Evolutionary conservation across 2,329 filamentous ascomycete genomes (phyloP).

Genomic region (Fusarium decemcellulare): DNA sequence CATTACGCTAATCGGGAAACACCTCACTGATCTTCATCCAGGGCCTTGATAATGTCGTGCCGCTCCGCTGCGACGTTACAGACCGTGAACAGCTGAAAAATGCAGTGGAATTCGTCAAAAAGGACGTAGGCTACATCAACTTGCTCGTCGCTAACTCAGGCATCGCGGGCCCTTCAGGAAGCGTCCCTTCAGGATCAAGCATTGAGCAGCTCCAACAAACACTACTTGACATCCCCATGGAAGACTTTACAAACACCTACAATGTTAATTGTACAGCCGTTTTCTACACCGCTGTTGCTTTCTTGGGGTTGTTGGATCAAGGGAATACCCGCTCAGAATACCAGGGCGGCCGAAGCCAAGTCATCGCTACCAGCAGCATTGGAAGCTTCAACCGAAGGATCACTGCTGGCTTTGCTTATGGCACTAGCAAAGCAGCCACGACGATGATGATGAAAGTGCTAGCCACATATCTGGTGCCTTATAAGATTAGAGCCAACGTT

Average conservation of each 20-base stretch:
- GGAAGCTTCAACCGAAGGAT: conserved; percentile 6
- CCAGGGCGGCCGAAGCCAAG: neutral
- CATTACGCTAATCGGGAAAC: neutral
- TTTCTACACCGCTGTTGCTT: neutral
- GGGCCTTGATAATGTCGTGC: neutral
- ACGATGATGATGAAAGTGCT: neutral
- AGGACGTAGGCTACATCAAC: neutral
- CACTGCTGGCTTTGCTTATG: neutral
- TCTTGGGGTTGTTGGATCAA: neutral
- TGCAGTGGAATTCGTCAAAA: neutral
- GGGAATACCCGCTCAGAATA: neutral
- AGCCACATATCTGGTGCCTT: neutral
- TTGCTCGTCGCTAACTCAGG: neutral
- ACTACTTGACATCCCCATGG: neutral
- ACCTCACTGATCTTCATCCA: neutral
- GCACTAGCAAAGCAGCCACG: neutral
- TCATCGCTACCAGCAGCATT: conserved; percentile 3
- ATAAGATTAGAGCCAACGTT: neutral
- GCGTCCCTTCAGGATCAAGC: neutral
- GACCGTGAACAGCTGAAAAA: neutral
- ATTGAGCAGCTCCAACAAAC: neutral
- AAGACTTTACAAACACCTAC: neutral
- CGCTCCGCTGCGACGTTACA: neutral
- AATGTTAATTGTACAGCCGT: neutral
- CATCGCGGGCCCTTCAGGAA: neutral